These are phyloP conservation scores for Escallonia herrerae DNA, from an alignment of 129 eudicot genomes.

Conservation along the genomic window DNA sequence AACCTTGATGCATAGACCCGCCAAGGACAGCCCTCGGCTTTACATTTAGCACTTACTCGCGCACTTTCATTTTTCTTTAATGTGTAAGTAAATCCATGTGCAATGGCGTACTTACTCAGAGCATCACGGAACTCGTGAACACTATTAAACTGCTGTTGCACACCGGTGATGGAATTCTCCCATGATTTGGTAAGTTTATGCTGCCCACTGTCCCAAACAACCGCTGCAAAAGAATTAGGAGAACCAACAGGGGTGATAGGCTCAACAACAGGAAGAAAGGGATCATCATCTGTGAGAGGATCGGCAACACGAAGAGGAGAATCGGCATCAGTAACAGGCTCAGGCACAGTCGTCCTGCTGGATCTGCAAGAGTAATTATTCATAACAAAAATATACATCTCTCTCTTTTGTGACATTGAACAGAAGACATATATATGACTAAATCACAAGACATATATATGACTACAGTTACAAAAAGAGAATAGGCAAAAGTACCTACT, in stretches of 20 bases:
- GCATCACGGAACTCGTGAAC: conserved; percentile 85
- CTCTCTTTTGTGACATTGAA: no score
- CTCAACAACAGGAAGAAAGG: conserved; percentile 29
- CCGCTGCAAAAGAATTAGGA: no score
- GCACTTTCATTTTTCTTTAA: conserved; percentile 78
- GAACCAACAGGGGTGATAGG: conserved; percentile 18
- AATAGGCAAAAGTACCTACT: conserved; percentile 49
- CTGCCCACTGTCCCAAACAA: conserved; percentile 43
- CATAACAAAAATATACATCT: no score
- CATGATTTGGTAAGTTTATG: conserved; percentile 63
- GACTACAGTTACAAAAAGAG: no score
- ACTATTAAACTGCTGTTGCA: conserved; percentile 73
- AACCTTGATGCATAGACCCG: conserved; percentile 72
- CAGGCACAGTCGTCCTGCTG: conserved; percentile 73
- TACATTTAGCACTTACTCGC: conserved; percentile 88
- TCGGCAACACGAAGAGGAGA: conserved; percentile 8
- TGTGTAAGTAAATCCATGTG: conserved; percentile 80
- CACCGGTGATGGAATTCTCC: conserved; percentile 81
- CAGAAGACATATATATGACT: no score
- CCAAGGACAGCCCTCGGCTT: conserved; percentile 80
- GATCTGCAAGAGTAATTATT: conserved; percentile 34
- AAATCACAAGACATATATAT: no score
- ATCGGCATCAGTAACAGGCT: conserved; percentile 38
- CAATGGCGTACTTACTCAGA: conserved; percentile 71
- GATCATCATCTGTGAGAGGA: conserved; percentile 19